Percentiles rank a stretch among this genome's conserved stretches.
Conservation (phyloP, 106 monocot species). For the Iris macrosiphon region DNA sequence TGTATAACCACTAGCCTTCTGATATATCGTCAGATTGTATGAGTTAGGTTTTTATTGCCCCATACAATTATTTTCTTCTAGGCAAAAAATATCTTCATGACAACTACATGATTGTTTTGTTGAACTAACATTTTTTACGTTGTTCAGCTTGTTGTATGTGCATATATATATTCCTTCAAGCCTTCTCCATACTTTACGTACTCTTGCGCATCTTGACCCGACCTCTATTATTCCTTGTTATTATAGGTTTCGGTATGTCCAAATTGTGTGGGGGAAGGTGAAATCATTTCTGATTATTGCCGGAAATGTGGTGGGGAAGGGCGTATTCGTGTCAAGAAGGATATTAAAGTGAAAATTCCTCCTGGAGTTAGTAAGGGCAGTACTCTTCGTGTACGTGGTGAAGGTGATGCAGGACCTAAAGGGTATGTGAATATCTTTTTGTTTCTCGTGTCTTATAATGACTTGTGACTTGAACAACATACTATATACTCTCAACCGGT, state of each 20-base stretch:
- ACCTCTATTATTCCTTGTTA: neutral
- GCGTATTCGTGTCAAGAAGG: constrained; percentile 69
- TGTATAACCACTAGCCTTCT: no score
- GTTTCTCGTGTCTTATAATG: neutral
- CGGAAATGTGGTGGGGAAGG: constrained; percentile 95
- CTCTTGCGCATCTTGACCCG: no score
- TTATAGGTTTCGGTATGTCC: constrained; percentile 91
- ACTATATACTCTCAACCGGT: no score
- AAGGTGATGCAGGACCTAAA: constrained; percentile 95
- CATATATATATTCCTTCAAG: no score
- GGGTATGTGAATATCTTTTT: constrained; percentile 42
- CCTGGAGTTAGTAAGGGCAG: constrained; percentile 97
- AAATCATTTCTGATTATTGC: constrained; percentile 95
- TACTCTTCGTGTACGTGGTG: constrained; percentile 98
- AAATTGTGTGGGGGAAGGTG: constrained; percentile 92
- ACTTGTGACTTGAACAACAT: neutral
- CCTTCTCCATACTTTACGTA: no score
- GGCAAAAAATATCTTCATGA: no score
- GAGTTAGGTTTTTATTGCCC: no score
- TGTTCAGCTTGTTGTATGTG: no score
- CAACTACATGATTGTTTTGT: no score
- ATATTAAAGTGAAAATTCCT: constrained; percentile 94
- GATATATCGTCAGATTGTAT: no score
- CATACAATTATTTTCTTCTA: no score
- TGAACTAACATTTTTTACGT: no score